Evolutionary conservation across 2,329 filamentous ascomycete genomes (phyloP).

Genomic region (Beauveria varroae): DNA sequence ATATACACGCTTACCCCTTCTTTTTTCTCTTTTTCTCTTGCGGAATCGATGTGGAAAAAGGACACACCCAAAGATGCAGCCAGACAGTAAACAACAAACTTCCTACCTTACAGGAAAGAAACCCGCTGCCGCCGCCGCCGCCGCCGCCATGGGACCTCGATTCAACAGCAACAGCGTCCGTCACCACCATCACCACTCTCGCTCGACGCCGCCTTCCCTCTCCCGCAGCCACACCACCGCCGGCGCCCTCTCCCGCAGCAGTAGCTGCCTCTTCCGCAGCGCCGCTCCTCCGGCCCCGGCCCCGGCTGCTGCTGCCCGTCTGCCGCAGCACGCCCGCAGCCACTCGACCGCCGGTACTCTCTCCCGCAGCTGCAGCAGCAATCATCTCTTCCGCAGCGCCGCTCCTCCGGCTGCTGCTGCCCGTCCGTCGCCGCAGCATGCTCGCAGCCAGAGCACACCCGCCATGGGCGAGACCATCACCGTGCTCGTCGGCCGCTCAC

Average conservation of each 20-base stretch:
- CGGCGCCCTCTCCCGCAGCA: too few relatives aligned
- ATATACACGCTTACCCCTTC: neutral
- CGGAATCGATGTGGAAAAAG: neutral
- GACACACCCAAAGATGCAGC: neutral
- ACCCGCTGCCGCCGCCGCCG: neutral
- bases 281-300: too few relatives aligned
- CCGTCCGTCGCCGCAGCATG: neutral
- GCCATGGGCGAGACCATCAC: constrained; percentile 20
- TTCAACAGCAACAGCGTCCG: neutral
- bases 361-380: neutral
- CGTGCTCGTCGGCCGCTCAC: constrained; percentile 35
- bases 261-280: neutral
- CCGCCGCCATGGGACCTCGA: neutral
- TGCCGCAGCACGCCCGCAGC: neutral
- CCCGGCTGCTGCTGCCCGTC: too few relatives aligned
- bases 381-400: too few relatives aligned
- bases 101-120: neutral
- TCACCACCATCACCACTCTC: neutral
- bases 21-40: neutral
- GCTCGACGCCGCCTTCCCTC: neutral
- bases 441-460: constrained; percentile 1
- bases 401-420: too few relatives aligned
- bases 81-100: neutral
- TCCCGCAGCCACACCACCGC: too few relatives aligned
- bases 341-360: neutral